Conservation (phyloP, 1,284 basidiomycete genomes). For the Papiliotrema nemorosa region DNA sequence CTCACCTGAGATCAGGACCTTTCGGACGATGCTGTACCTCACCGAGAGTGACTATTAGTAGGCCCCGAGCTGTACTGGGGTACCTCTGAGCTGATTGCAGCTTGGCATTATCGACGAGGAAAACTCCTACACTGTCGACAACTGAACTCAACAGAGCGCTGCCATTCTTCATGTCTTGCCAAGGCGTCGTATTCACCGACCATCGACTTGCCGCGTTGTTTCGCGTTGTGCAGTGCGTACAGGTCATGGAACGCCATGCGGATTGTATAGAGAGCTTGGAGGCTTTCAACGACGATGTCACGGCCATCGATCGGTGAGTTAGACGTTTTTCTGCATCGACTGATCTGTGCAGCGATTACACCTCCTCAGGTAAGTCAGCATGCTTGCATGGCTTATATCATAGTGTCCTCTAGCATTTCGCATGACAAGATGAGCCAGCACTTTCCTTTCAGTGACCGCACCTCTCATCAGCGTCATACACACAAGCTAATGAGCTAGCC, state of each 20-base stretch:
- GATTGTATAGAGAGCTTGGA: constrained; percentile 12
- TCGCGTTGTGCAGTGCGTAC: constrained; percentile 8
- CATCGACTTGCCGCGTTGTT: constrained; percentile 12
- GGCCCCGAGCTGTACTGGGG: neutral
- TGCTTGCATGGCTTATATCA: no score
- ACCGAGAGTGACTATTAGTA: constrained; percentile 24
- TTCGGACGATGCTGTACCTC: constrained; percentile 18
- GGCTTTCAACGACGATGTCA: constrained; percentile 18
- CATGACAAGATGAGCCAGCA: constrained; percentile 16
- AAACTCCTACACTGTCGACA: constrained; percentile 11
- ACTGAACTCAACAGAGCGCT: constrained; percentile 5
- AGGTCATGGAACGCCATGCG: constrained; percentile 12
- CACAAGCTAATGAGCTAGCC: constrained; percentile 8
- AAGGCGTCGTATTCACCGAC: constrained; percentile 11
- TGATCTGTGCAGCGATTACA: neutral
- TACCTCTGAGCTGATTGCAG: constrained; percentile 4
- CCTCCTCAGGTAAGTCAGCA: neutral
- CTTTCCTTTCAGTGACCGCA: constrained; percentile 20
- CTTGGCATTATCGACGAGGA: constrained; percentile 14
- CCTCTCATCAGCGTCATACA: neutral
- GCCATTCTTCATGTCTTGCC: constrained; percentile 5
- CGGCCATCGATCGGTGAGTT: constrained; percentile 10
- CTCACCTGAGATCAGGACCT: neutral
- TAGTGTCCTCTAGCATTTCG: neutral
- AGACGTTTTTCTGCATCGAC: neutral